Evolutionary conservation across 164 flowering plant genomes (phyloP), one percentile per base, ranked within the genome.

Genomic region (Aristolochia contorta): DNA sequence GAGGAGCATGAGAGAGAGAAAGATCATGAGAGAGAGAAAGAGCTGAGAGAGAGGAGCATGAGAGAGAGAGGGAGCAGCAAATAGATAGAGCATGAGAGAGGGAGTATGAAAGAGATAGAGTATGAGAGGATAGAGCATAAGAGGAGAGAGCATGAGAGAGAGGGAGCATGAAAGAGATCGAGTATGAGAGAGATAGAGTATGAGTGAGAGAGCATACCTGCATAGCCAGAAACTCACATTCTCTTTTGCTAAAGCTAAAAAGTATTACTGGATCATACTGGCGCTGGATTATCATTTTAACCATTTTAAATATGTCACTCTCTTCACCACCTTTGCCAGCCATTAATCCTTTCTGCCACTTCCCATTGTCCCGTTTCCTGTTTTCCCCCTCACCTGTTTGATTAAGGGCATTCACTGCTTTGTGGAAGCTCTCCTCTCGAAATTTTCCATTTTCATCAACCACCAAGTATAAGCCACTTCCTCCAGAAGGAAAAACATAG

Each of bases 241-340:
- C 99, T 74, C 91, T 86, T 78, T 94, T 94, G 82, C 99, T 94
- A 76, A 94, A 94, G 74, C 96, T 88, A 80, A 94, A 91, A 65
- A 90, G 80, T 63, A 94, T 91, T 20, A 94, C 99, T 24, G 99
- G 99, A 69, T 91, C 99, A 75, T 94, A 94, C 66, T 91, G 97
- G 16, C 96, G 88, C 69, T 72, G 78, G 62, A 89, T 85, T 53
- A 94, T 86, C 99, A 91, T 94, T 79, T 87, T 94, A 65, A 91
- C 97, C 88, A 94, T 74, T 82, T 91, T 94, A 71, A 89, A 91
- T 48, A 94, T 91, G 69, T 91, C 99, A 71, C 91, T 94, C 60
- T 94, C 89, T 75, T 91, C 97, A 71, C 91, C 89, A 33, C 79
- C 58, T 75, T 65, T 80, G 54, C 95, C 87, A 19, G 68, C 51